A percentile compares a stretch with the other conserved stretches of the same genome.
Evolutionary conservation across 2,329 filamentous ascomycete genomes (phyloP).

Genomic region (Fusarium foetens): DNA sequence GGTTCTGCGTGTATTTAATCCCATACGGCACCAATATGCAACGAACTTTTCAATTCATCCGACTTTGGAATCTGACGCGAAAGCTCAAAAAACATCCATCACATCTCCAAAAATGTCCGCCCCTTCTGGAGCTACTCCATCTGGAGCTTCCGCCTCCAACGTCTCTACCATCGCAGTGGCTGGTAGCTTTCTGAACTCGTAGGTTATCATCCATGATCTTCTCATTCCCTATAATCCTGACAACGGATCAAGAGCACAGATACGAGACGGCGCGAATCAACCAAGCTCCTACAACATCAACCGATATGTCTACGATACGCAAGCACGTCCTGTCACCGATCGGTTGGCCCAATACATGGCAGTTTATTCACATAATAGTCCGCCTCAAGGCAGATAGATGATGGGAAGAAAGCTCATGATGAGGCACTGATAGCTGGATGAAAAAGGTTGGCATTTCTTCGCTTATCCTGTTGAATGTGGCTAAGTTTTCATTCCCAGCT

Average conservation of each 20-base stretch:
- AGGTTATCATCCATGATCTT: background rate
- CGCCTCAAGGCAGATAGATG: background rate
- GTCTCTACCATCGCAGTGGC: background rate
- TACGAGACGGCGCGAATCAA: background rate
- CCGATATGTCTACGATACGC: background rate
- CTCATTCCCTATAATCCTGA: accelerated
- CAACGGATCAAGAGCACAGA: background rate
- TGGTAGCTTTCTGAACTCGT: background rate
- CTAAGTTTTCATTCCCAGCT: background rate
- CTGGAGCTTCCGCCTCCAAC: background rate
- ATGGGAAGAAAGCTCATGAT: background rate
- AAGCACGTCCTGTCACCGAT: background rate
- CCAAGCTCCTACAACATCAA: background rate
- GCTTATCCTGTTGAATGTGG: background rate
- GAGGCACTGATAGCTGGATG: background rate
- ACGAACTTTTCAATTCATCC: background rate
- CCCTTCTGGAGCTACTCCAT: background rate
- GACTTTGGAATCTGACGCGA: background rate
- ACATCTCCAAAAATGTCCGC: background rate
- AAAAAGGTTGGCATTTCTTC: background rate
- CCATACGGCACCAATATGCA: background rate
- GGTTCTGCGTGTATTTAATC: background rate
- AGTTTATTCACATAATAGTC: background rate
- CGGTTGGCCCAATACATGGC: background rate
- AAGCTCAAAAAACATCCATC: background rate